Evolutionary conservation across 2,329 filamentous ascomycete genomes (phyloP), one percentile per base, ranked within the genome.

Genomic region (Ramularia endophylla): DNA sequence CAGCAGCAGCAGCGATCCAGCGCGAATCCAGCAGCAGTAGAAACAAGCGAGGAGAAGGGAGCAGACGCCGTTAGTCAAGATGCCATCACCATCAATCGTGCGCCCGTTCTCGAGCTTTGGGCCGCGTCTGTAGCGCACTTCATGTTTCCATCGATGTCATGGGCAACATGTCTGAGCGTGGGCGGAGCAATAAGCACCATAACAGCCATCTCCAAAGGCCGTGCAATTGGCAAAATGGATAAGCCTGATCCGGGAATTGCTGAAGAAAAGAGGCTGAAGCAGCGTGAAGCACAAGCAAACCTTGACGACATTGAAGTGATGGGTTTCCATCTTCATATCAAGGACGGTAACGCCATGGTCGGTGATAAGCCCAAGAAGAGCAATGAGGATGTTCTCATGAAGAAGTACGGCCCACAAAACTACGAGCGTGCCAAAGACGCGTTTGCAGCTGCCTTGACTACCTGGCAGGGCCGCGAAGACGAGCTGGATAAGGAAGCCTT

Each of bases 21-120:
- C n/a, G n/a, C n/a, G 15, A 40, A 20, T 33, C 36, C 11, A 40
- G 27, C 11, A 39, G 41, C 18, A 29, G 40, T 22, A 20, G 30
- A 9, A 42, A 33, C n/a, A 31, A 27, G 6, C 29, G 37, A 31
- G 8, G 30, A 48, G 2, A 18, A 33, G 3, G 28, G 15, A 2
- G 27, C 37, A n/a, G 40, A 36, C n/a, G 40, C 36, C 12, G 38
- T 20, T 7, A 34, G 37, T n/a, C 13, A 40, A 6, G 22, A 35
- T 15, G 39, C 27, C 12, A 54, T 62, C 36, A 41, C 50, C 4
- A 62, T 62, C 46, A 62, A 61, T 28, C 57, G 59, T 9, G 54
- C 58, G 3, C 57, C 60, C 1, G 54, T 63, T 6, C 52, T 64
- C 19, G 54, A 60, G 8, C 52, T 62, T 5, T 61, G 56, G 57